A percentile compares a stretch with the other conserved stretches of the same genome.
Evolutionary conservation across 1,139 yeast species (phyloP).

Genomic region (Saccharomyces pastorianus): DNA sequence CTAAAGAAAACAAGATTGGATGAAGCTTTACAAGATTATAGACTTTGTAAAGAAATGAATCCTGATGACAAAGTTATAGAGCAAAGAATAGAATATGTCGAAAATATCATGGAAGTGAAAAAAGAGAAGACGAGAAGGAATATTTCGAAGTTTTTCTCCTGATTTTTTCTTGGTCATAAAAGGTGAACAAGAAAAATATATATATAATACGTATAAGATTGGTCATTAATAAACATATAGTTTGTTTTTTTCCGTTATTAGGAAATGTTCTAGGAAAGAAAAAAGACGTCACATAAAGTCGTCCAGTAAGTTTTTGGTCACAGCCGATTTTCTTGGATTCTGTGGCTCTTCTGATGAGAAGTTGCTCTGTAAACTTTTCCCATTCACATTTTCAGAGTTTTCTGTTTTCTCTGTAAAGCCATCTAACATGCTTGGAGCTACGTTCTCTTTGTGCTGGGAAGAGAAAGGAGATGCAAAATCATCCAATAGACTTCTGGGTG

Average conservation of each 20-base stretch:
- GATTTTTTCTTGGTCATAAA: too few species aligned
- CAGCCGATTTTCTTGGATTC: constrained; percentile 1
- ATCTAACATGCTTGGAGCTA: not conserved
- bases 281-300: constrained; percentile 3
- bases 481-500: constrained; percentile 8
- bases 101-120: constrained; percentile 32
- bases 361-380: not conserved
- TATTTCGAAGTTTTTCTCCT: constrained; percentile 49
- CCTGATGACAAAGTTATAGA: constrained; percentile 47
- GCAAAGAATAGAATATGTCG: constrained; percentile 37
- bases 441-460: not conserved
- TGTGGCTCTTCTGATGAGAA: not conserved
- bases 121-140: constrained; percentile 46
- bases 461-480: constrained; percentile 2
- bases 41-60: constrained; percentile 38
- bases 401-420: not conserved
- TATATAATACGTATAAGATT: too few species aligned
- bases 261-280: too few species aligned
- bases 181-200: too few species aligned
- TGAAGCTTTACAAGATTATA: constrained; percentile 43
- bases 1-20: constrained; percentile 39
- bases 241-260: not conserved
- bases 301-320: constrained; percentile 6
- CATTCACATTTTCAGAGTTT: not conserved
- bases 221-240: not conserved